These are phyloP conservation scores for Papiliotrema flavescens DNA, from an alignment of 1,284 basidiomycete genomes.

Conservation along the genomic window DNA sequence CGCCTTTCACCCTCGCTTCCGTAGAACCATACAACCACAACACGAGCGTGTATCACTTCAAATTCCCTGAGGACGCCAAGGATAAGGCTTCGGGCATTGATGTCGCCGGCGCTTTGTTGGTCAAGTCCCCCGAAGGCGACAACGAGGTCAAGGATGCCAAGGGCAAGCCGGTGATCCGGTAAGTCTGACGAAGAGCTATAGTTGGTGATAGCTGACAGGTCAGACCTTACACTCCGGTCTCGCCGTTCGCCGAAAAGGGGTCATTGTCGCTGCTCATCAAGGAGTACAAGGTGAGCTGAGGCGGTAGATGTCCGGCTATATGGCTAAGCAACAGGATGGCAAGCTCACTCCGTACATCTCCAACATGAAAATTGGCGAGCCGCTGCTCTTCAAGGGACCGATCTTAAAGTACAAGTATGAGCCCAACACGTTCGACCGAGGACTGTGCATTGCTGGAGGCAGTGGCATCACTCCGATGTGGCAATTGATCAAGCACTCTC, in stretches of 20 bases:
- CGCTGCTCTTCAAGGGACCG: conserved; percentile 84
- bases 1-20: conserved; percentile 68
- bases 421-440: conserved; percentile 78
- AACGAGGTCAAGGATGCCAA: conserved; percentile 60
- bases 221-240: conserved; percentile 77
- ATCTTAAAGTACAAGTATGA: conserved; percentile 78
- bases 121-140: conserved; percentile 51
- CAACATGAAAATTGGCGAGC: conserved; percentile 63
- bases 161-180: conserved; percentile 81
- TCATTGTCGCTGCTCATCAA: conserved; percentile 82
- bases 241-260: conserved; percentile 65
- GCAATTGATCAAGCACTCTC: conserved; percentile 66
- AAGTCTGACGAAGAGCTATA: too few relatives aligned
- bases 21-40: conserved; percentile 92
- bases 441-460: conserved; percentile 80
- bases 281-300: conserved; percentile 53
- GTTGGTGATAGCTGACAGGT: background rate
- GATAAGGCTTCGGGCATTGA: conserved; percentile 61
- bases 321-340: conserved; percentile 55
- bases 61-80: conserved; percentile 67
- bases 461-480: conserved; percentile 54
- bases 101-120: conserved; percentile 57
- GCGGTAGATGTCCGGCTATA: background rate
- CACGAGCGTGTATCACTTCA: conserved; percentile 77
- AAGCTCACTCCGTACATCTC: conserved; percentile 76